Evolutionary conservation across 148 eudicot genomes (phyloP), one percentile per base, ranked within the genome.

Genomic region (Chenopodium quinoa): DNA sequence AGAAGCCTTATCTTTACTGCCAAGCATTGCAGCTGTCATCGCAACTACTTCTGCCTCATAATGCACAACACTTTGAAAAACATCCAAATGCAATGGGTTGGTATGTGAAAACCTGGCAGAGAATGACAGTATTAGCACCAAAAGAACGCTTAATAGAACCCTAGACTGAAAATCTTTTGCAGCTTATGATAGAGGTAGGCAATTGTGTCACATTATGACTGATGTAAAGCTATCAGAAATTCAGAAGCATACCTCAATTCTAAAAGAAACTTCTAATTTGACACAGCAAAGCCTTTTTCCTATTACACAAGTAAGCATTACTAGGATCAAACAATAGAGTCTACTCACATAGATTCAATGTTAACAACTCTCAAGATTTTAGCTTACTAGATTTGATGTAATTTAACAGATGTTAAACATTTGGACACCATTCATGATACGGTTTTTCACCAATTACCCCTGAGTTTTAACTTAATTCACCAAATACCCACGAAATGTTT

Each of bases 1-100:
- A 79, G 97, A 90, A 63, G 89, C 87, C 86, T 89, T 91, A 77
- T 91, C 93, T 84, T 89, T 92, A 85, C 94, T 90, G 29, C 98
- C 97, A 76, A 96, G 91, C 52, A 96, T 82, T 62, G 99, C 89
- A 82, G 95, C 95, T 58, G 98, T 94, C 99, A 96, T 96, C 56
- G 98, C 93, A 80, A 96, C 98, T 52, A 96, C 99, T 91, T 96
- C 99, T 60, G 92, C 89, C 86, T 96, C 99, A 86, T 88, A 96
- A 67, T 88, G 87, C 23, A 81, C 95, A 16, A 94, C 89, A 81
- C 99, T 96, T 84, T 86, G 89, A 90, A 96, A 96, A 77, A 96
- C 95, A 90, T 94, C 98, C 85, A 90, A 48, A 90, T 96, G 99
- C 83, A 96, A 90, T 65, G 99, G 99, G 82, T 96, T 96, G 79